Evolutionary conservation across 192 early-diverging fungal species (phyloP).

Genomic region (Gaertneriomyces sp.): DNA sequence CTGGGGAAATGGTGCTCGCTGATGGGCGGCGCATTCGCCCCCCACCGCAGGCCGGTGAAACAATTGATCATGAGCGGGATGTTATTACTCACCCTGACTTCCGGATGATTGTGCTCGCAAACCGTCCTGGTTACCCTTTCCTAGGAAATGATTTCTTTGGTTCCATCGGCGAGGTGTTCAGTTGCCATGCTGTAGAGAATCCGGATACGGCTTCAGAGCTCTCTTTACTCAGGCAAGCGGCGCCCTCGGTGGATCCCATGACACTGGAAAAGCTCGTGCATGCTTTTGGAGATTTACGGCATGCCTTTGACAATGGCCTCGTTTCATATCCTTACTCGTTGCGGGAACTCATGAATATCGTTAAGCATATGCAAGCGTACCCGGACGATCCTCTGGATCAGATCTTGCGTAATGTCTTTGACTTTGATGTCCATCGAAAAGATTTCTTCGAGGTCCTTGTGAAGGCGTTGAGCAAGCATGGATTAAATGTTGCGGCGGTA

Average conservation of each 20-base stretch:
- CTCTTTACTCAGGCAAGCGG: constrained; percentile 64
- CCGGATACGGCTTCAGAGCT: constrained; percentile 74
- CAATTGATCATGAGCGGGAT: constrained; percentile 15
- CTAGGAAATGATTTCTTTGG: constrained; percentile 80
- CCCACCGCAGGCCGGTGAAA: constrained; percentile 6
- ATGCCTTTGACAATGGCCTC: constrained; percentile 67
- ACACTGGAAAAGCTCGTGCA: constrained; percentile 60
- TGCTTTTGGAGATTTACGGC: constrained; percentile 70
- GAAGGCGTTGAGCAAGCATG: constrained; percentile 30
- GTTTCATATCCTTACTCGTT: constrained; percentile 80
- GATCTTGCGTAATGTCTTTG: constrained; percentile 75
- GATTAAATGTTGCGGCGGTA: constrained; percentile 19
- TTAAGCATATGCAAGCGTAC: constrained; percentile 69
- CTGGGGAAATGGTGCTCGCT: constrained; percentile 73
- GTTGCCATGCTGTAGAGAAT: constrained; percentile 67
- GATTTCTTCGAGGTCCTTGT: constrained; percentile 35
- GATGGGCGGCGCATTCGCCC: constrained; percentile 69
- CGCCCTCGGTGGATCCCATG: constrained; percentile 67
- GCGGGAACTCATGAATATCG: constrained; percentile 75
- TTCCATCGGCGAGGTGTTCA: constrained; percentile 75
- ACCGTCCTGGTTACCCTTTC: constrained; percentile 75
- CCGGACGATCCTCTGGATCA: constrained; percentile 66
- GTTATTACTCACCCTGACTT: constrained; percentile 55
- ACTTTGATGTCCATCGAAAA: constrained; percentile 63
- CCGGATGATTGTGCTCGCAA: constrained; percentile 80